Evolutionary conservation across 495 filamentous ascomycete genomes (phyloP).

Genomic region (Podospora fimiseda): DNA sequence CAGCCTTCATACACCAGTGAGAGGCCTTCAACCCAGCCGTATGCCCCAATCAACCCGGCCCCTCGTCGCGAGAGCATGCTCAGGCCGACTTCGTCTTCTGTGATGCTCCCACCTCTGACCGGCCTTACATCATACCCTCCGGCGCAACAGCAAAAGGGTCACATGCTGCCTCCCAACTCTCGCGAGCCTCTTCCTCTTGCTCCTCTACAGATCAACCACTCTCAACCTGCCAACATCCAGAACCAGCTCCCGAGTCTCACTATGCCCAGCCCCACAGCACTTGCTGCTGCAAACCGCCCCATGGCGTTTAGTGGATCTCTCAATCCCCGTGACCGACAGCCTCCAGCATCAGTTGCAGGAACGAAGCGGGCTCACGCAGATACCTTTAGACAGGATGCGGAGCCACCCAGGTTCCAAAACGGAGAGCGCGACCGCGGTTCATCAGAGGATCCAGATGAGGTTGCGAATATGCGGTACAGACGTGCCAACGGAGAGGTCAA

Average conservation of each 20-base stretch:
- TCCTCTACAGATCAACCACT: constrained; percentile 15
- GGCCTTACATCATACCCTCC: constrained; percentile 4
- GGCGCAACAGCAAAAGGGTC: background rate
- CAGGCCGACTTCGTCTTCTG: constrained; percentile 6
- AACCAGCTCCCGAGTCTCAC: constrained; percentile 14
- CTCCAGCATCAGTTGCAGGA: constrained; percentile 19
- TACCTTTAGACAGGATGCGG: constrained; percentile 15
- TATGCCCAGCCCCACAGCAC: background rate
- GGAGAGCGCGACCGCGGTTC: constrained; percentile 21
- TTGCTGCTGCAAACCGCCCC: background rate
- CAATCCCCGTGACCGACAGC: constrained; percentile 10
- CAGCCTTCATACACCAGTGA: constrained; percentile 28
- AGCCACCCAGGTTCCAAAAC: constrained; percentile 19
- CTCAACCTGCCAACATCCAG: background rate
- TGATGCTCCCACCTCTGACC: constrained; percentile 17
- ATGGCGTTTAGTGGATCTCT: background rate
- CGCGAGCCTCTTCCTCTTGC: constrained; percentile 13
- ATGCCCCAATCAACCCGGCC: constrained; percentile 21
- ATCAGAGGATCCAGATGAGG: constrained; percentile 12
- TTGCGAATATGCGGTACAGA: constrained; percentile 7
- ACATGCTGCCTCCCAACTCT: constrained; percentile 3
- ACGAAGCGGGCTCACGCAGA: constrained; percentile 26
- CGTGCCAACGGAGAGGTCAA: constrained; percentile 18
- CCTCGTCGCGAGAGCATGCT: constrained; percentile 22
- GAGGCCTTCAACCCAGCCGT: constrained; percentile 24